phyloP scores from a whole-genome alignment of 1,284 basidiomycete species.

The Cerrena zonata region DNA sequence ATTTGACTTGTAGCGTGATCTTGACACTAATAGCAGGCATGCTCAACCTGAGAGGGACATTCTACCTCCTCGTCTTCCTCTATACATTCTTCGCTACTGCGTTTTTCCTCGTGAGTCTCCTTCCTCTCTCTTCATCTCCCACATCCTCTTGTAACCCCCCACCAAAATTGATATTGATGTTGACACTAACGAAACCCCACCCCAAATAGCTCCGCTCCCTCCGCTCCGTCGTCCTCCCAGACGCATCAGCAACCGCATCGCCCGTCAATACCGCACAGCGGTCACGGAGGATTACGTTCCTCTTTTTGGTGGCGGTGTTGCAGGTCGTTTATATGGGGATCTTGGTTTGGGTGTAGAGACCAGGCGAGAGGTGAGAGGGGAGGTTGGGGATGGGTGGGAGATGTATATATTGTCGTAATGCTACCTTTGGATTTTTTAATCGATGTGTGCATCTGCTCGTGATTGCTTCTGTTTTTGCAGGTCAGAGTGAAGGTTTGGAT shows the following conservation, averaged over 20 bases:
- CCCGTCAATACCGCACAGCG: constrained; percentile 79
- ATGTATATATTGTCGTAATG: no score
- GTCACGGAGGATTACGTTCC: constrained; percentile 75
- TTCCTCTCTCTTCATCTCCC: not conserved
- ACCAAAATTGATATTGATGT: not conserved
- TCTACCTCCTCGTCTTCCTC: constrained; percentile 70
- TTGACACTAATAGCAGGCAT: constrained; percentile 61
- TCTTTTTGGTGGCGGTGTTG: constrained; percentile 73
- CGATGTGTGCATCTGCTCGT: no score
- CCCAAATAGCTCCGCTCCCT: constrained; percentile 75
- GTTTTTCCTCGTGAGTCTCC: constrained; percentile 81
- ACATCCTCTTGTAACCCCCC: not conserved
- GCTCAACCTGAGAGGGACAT: constrained; percentile 51
- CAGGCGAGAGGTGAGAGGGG: no score
- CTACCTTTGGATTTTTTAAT: no score
- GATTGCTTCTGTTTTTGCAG: no score
- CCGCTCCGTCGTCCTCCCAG: constrained; percentile 83
- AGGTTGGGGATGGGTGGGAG: no score
- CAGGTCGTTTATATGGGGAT: constrained; percentile 83
- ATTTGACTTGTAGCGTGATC: constrained; percentile 52
- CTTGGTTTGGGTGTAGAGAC: constrained; percentile 56
- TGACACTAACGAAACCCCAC: not conserved
- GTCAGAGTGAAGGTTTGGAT: no score
- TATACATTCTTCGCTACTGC: constrained; percentile 85
- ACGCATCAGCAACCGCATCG: constrained; percentile 42